Conservation (phyloP, 2,329 filamentous ascomycete genomes). For the Aureobasidium musti region DNA sequence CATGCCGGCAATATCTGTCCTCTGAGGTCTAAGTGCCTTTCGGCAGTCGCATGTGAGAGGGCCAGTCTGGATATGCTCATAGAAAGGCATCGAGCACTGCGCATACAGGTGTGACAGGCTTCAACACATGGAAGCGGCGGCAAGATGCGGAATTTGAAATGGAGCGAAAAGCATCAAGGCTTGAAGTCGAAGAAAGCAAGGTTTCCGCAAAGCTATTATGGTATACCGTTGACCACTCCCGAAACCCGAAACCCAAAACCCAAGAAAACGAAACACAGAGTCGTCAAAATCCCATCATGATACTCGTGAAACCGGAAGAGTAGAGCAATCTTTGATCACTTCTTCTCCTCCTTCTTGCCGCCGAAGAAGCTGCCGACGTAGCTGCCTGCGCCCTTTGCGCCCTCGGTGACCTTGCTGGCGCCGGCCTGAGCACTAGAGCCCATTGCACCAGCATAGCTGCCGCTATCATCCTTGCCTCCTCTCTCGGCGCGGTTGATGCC, state of each 20-base stretch:
- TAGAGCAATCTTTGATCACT: slow-evolving; percentile 5
- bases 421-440: slow-evolving; percentile 39
- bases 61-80: too few species aligned
- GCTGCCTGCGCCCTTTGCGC: slow-evolving; percentile 40
- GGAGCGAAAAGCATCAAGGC: neutral
- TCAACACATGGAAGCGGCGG: neutral
- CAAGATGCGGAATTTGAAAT: neutral
- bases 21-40: too few species aligned
- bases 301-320: slow-evolving; percentile 6
- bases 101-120: too few species aligned
- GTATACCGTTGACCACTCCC: slow-evolving; percentile 21
- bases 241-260: slow-evolving; percentile 14
- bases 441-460: slow-evolving; percentile 50
- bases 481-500: slow-evolving; percentile 67
- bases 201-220: slow-evolving; percentile 18
- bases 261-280: neutral
- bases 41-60: neutral
- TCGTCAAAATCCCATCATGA: slow-evolving; percentile 2
- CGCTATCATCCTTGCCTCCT: slow-evolving; percentile 63
- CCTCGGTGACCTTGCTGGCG: slow-evolving; percentile 36
- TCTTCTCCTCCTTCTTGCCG: slow-evolving; percentile 39
- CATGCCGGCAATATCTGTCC: too few species aligned
- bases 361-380: slow-evolving; percentile 41
- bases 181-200: slow-evolving; percentile 9
- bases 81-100: neutral